Evolutionary conservation across 2,329 filamentous ascomycete species (phyloP).

Genomic region (Geosmithia flava): DNA sequence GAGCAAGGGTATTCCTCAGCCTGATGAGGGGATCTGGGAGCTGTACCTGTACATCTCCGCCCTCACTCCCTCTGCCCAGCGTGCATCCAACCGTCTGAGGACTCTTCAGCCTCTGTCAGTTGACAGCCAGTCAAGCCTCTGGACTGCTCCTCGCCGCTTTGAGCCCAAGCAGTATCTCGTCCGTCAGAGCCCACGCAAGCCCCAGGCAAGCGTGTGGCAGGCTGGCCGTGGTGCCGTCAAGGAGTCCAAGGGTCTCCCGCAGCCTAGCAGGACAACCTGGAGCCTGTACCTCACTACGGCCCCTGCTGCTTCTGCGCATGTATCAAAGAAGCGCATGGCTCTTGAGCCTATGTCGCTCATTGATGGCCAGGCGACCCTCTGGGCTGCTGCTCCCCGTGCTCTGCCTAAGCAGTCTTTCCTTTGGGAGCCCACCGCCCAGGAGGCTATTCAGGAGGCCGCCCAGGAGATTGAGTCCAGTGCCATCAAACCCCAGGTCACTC

Average conservation of each 20-base stretch:
- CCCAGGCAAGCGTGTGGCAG: not conserved
- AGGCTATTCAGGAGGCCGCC: too few species aligned
- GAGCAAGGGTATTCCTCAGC: conserved; percentile 18
- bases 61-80: not conserved
- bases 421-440: not conserved
- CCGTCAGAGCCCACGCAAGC: not conserved
- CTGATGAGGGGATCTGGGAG: conserved; percentile 19
- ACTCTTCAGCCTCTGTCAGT: not conserved
- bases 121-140: not conserved
- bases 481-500: not conserved
- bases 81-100: conserved; percentile 1
- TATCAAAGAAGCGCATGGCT: not conserved
- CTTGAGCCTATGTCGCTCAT: not conserved
- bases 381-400: not conserved
- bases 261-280: conserved; percentile 23
- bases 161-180: not conserved
- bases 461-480: not conserved
- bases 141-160: not conserved
- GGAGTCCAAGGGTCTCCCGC: conserved; percentile 14
- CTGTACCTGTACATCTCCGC: conserved; percentile 10
- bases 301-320: not conserved
- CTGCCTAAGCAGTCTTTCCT: not conserved
- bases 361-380: not conserved
- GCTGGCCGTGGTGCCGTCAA: not conserved
- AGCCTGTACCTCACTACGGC: conserved; percentile 11